Conservation (phyloP, 2,329 filamentous ascomycete species). For the Fonsecaea monophora region DNA sequence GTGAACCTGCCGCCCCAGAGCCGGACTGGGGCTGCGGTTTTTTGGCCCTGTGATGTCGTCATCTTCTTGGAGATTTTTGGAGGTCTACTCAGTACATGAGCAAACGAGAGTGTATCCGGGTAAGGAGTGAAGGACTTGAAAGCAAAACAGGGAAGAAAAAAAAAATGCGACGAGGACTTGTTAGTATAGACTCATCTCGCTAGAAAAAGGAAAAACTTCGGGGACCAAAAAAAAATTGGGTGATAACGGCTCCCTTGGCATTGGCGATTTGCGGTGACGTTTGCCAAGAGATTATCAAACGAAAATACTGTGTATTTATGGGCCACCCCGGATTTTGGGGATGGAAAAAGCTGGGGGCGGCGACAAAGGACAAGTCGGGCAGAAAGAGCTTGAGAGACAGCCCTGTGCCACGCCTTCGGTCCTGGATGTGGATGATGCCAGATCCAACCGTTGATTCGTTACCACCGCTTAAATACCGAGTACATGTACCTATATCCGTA, state of each 20-base stretch:
- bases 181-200: neutral
- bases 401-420: too few species aligned
- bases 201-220: conserved; percentile 3
- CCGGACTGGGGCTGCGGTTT: conserved; percentile 29
- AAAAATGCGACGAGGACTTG: too few species aligned
- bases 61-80: neutral
- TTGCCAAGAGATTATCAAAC: neutral
- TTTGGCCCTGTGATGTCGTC: conserved; percentile 13
- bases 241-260: neutral
- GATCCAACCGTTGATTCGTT: too few species aligned
- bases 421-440: too few species aligned
- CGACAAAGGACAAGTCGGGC: too few species aligned
- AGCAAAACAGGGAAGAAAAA: too few species aligned
- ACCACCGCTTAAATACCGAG: too few species aligned
- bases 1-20: conserved; percentile 44
- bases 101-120: too few species aligned
- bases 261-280: neutral
- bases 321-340: neutral
- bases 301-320: neutral
- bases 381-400: too few species aligned
- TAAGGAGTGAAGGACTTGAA: too few species aligned
- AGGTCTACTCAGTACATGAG: too few species aligned
- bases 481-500: too few species aligned
- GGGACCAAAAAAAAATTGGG: neutral
- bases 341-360: neutral